Conservation (phyloP, 2,329 filamentous ascomycete species). For the Passalora sequoiae region DNA sequence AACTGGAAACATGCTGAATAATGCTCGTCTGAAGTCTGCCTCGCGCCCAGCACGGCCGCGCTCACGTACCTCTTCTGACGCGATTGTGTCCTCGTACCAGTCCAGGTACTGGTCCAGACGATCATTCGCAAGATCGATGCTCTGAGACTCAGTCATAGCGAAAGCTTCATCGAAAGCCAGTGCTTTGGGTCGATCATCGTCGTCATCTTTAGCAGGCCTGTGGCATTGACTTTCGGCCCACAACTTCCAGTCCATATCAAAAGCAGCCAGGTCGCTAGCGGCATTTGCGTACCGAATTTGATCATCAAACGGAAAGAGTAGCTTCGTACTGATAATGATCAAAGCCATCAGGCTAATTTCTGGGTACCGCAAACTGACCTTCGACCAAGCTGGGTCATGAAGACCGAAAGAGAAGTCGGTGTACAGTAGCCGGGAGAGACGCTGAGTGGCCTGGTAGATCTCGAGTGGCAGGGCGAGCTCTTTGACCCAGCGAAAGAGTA, state of each 20-base stretch:
- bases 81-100: slow-evolving; percentile 68
- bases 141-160: slow-evolving; percentile 57
- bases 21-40: slow-evolving; percentile 37
- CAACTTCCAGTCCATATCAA: slow-evolving; percentile 64
- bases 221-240: slow-evolving; percentile 54
- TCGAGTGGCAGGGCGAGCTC: slow-evolving; percentile 72
- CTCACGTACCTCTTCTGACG: slow-evolving; percentile 42
- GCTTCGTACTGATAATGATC: slow-evolving; percentile 69
- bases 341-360: slow-evolving; percentile 69
- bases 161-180: slow-evolving; percentile 41
- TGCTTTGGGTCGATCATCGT: slow-evolving; percentile 13
- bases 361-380: slow-evolving; percentile 57
- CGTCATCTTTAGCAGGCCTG: not conserved
- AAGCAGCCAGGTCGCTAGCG: slow-evolving; percentile 51
- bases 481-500: slow-evolving; percentile 65
- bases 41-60: slow-evolving; percentile 30
- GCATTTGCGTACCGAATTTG: slow-evolving; percentile 48
- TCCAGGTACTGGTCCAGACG: slow-evolving; percentile 72
- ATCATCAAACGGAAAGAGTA: slow-evolving; percentile 70
- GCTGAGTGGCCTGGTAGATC: slow-evolving; percentile 55
- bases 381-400: slow-evolving; percentile 30
- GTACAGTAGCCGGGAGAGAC: slow-evolving; percentile 49
- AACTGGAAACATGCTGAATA: slow-evolving; percentile 42
- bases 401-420: slow-evolving; percentile 53
- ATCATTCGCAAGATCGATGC: slow-evolving; percentile 55